Evolutionary conservation across 441 rosid species (phyloP).

Genomic region (Syzygium syzygioides): DNA sequence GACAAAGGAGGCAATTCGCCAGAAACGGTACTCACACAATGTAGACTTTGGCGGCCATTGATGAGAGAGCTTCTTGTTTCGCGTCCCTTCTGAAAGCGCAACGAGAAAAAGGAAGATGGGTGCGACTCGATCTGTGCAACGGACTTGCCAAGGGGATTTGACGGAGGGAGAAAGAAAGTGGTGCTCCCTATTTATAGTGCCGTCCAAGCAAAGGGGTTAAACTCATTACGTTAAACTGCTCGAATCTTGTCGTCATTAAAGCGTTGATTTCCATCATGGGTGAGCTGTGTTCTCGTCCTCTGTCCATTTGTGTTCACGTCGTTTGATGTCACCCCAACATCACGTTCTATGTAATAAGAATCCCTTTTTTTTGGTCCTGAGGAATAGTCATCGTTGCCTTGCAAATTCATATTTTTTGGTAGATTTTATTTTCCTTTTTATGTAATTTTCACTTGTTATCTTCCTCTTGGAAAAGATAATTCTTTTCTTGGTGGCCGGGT

Average conservation of each 20-base stretch:
- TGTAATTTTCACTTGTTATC: background rate
- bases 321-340: conserved; percentile 16
- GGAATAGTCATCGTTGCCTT: background rate
- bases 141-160: background rate
- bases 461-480: background rate
- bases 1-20: background rate
- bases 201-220: background rate
- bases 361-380: background rate
- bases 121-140: background rate
- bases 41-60: conserved; percentile 58
- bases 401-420: background rate
- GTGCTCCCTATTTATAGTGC: conserved; percentile 23
- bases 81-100: background rate
- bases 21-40: conserved; percentile 36
- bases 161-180: background rate
- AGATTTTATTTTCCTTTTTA: background rate
- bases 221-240: background rate
- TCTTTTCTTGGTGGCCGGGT: background rate
- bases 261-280: conserved; percentile 8
- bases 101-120: background rate
- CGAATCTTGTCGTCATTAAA: background rate
- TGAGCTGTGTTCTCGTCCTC: background rate
- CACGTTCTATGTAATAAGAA: background rate
- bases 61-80: background rate
- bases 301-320: background rate